Base-by-base conservation (phyloP, 441 rosid genomes). In the Arabidopsis lyrata region DNA sequence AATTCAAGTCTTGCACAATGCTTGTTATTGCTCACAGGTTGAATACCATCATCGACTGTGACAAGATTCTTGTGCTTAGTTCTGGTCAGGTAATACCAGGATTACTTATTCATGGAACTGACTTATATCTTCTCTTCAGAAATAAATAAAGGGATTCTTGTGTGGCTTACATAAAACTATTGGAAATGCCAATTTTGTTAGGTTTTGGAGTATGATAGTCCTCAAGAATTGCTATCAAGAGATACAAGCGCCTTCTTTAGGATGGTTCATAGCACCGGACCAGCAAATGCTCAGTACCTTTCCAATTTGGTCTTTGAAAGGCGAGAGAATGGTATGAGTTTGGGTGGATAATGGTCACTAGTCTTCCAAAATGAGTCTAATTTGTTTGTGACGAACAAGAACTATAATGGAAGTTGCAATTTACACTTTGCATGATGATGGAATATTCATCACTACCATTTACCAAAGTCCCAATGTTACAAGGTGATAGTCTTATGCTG, bases 1-100 rank as follows among this genome's bases (percentile, higher is more conserved):
- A 92, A 77, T 93, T 96, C 70, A 88, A 80, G 72, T 81, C 91
- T 16, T 85, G 98, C 84, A 86, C 97, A 34, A 90, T 96, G 97
- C 88, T 93, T 20, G 78, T 90, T 4, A 88, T 96, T 47, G 98
- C 99, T 70, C 98, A 96, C 77, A 85, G 98, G 64, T 83, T 93
- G 61, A 93, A 96, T 72, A 96, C 97, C 42, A 89, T 93, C 75
- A 86, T 96, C 12, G 97, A 93, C 71, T 88, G 89, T 36, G 96
- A 90, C 82, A 79, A 86, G 72, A 86, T 96, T 79, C 95, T 92
- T 31, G 88, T 93, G 66, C 97, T 93, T 27, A 85, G 88, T 81
- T 88, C 87, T 61, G 99, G 99, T 35, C 90, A 77, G 95, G 99
- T 91, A 77, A 84, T 57, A 83, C 55, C 65, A 70, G 36, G 45